Base-by-base conservation (phyloP, 2,329 filamentous ascomycete species). In the Beauveria pseudobassiana region DNA sequence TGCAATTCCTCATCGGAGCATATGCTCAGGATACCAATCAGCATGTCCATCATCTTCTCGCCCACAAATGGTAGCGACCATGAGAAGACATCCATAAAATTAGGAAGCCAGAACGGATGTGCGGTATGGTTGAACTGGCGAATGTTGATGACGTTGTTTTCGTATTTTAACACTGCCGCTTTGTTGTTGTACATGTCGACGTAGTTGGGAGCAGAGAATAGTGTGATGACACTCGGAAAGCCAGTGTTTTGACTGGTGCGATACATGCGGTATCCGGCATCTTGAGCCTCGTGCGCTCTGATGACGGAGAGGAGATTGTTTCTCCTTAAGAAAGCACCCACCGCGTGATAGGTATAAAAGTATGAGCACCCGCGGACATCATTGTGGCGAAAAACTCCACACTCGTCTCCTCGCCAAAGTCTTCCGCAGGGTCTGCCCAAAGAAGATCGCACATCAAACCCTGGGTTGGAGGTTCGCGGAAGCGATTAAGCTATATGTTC, bases 131-230 rank as follows among this genome's bases (percentile, higher is more conserved):
- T 99, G 80, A 99, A 99, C 76, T 99, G 95, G 62, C 95, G 86
- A 73, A 99, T 99, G 81, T 99, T 99, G 95, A 99, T 99, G 64
- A 99, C 95, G 72, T 99, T 99, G 78, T 99, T 99, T 79, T 99
- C 95, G 74, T 99, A 99, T 79, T 99, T 99, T 69, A 99, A 81
- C 46, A 99, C 95, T 1, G 95, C 95, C 1, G 95, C 95, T 81
- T 99, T 99, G 83, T 99, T 99, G 86, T 99, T 99, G 79, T 99
- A 99, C 49, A 99, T 93, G 71, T 99, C 95, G 65, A 99, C 86
- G 73, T 99, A 99, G 77, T 99, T 99, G 38, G 95, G 95, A 1
- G 95, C 95, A 43, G 93, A 98, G 82, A 99, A 99, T 70, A 99
- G 98, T 67, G 95, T 99, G 93, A 99, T 99, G 65, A 99, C 95